Conservation (phyloP, 2,329 filamentous ascomycete species). For the Colletotrichum filicis region DNA sequence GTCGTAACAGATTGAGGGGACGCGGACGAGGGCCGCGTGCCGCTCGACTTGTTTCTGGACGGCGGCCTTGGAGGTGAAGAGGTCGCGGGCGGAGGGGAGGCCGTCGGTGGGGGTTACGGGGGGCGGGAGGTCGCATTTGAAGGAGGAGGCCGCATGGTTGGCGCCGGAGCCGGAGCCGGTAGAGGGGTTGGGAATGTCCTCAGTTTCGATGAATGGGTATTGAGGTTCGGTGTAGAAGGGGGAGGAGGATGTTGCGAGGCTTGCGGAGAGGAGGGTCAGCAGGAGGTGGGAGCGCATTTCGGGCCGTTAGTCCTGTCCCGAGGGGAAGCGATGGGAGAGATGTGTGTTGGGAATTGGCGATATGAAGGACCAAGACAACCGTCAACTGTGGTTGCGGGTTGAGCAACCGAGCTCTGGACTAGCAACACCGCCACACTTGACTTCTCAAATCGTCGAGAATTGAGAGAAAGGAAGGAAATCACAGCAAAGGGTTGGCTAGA, state of each 20-base stretch:
- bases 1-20: conserved; percentile 66
- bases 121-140: conserved; percentile 48
- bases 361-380: neutral
- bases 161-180: too few species aligned
- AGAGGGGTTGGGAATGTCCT: too few species aligned
- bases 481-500: neutral
- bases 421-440: neutral
- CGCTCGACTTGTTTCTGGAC: conserved; percentile 56
- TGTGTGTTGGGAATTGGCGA: too few species aligned
- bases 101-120: conserved; percentile 46
- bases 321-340: too few species aligned
- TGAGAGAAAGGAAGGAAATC: neutral
- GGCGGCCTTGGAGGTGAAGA: conserved; percentile 48
- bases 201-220: neutral
- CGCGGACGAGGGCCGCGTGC: conserved; percentile 64
- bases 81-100: conserved; percentile 43
- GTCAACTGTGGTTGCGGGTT: too few species aligned
- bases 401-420: neutral
- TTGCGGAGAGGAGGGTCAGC: conserved; percentile 7
- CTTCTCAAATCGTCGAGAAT: neutral
- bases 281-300: conserved; percentile 17
- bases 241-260: neutral
- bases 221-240: neutral
- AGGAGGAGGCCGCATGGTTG: conserved; percentile 11
- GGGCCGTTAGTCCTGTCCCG: neutral